Evolutionary conservation across 23 red algal species (phyloP).

Genomic region (Pyropia haitanensis): DNA sequence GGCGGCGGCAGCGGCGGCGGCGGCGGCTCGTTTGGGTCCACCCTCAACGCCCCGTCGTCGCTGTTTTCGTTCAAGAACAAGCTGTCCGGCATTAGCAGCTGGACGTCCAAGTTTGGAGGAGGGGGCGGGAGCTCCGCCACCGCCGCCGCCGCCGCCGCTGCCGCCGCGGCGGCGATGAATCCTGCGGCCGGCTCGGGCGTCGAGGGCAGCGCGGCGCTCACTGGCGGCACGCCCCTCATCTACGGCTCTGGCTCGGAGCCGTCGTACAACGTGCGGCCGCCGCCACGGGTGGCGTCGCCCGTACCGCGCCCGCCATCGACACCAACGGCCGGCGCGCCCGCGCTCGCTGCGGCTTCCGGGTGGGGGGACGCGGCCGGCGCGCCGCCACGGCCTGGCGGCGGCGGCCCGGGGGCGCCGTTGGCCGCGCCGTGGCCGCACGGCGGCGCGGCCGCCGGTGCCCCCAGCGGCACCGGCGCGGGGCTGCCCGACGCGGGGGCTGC

Average conservation of each 20-base stretch:
- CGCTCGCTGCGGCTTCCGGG: neutral
- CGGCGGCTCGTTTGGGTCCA: neutral
- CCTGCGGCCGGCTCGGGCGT: neutral
- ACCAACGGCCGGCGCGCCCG: neutral
- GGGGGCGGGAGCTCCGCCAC: neutral
- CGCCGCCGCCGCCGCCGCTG: constrained; percentile 10
- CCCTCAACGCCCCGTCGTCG: neutral
- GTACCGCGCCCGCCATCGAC: neutral
- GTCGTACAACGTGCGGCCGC: too few species aligned
- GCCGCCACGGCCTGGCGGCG: constrained; percentile 1
- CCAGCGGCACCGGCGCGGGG: constrained; percentile 1
- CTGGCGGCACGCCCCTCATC: too few species aligned
- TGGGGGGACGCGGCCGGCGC: constrained; percentile 20
- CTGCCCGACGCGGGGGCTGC: constrained; percentile 1
- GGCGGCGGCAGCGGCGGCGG: neutral
- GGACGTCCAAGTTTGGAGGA: neutral
- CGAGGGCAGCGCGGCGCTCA: too few species aligned
- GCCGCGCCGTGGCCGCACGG: constrained; percentile 1
- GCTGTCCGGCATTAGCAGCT: neutral
- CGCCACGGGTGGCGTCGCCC: too few species aligned
- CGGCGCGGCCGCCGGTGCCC: constrained; percentile 3
- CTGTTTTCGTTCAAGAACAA: neutral
- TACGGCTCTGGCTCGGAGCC: too few species aligned
- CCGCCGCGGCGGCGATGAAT: constrained; percentile 4
- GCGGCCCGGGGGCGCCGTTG: neutral